Base-by-base conservation (phyloP, 495 filamentous ascomycete species). In the Aspergillus bridgeri region DNA sequence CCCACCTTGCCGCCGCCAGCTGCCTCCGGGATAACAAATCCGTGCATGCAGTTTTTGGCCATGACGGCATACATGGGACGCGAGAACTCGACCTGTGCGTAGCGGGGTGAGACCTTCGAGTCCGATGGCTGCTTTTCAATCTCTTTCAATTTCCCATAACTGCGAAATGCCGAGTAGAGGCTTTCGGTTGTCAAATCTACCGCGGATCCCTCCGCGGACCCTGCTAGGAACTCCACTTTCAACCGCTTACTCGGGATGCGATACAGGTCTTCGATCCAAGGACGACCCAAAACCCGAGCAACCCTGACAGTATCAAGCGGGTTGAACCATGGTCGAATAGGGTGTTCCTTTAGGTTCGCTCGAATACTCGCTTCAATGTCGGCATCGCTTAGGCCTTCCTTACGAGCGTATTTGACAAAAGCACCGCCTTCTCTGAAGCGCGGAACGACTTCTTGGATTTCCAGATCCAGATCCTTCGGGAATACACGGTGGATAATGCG, bases 211-310 rank as follows among this genome's bases (percentile, higher is more conserved):
- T 89, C 89, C 0, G 89, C 78, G 17, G 74, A 72, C n/a, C 80
- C 68, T 2, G 90, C 81, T 11, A 94, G 75, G 65, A 96, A 97
- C 67, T 98, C 94, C 38, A 97, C 85, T 57, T 81, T 86, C 43
- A 98, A 58, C 45, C 84, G 81, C 24, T 76, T 73, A 55, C 86
- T 91, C 3, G 94, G 94, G 21, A 90, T 85, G 9, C 92, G 85
- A 61, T 89, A 88, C 3, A 98, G 75, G 71, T 98, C 94, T 64
- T 98, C 94, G 19, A 98, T 77, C 94, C 94, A 98, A 0, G 94
- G 94, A n/a, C 81, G 81, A 11, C 94, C 94, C 18, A 81, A 71
- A 9, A 98, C 95, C 8, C 88, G 73, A 44, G 82, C 82, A 5
- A 84, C 81, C 33, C 80, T 82, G 53, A 93, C 86, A 20, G 77